Evolutionary conservation across 768 basidiomycete genomes (phyloP).

Genomic region (Lactarius indigo): DNA sequence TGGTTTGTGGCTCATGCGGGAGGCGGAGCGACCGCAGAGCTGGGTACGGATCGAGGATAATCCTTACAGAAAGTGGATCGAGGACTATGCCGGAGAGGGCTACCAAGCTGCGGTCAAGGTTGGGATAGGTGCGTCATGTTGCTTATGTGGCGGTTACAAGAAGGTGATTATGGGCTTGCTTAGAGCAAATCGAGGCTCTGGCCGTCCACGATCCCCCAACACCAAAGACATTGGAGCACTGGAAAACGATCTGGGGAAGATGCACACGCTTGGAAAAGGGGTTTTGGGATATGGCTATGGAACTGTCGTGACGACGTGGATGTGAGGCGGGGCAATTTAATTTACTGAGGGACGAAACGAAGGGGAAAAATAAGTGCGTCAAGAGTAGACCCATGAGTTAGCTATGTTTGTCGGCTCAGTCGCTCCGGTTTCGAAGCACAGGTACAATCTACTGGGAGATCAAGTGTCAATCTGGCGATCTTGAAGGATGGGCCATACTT

Average conservation of each 20-base stretch:
- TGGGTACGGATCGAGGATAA: slow-evolving; percentile 66
- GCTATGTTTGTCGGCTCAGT: neutral
- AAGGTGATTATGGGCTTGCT: slow-evolving; percentile 7
- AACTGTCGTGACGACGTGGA: slow-evolving; percentile 15
- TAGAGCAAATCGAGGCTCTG: slow-evolving; percentile 71
- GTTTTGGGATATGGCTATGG: slow-evolving; percentile 80
- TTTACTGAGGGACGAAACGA: neutral
- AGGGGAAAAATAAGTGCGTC: neutral
- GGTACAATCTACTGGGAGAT: too few relatives aligned
- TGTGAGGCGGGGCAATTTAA: neutral
- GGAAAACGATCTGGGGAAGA: slow-evolving; percentile 68
- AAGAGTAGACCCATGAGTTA: neutral
- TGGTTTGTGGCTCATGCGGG: slow-evolving; percentile 73
- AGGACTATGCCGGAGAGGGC: slow-evolving; percentile 69
- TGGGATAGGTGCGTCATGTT: slow-evolving; percentile 59
- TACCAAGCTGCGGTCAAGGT: slow-evolving; percentile 70
- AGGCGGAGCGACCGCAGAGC: slow-evolving; percentile 42
- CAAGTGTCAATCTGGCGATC: too few relatives aligned
- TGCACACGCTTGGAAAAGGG: slow-evolving; percentile 75
- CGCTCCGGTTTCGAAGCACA: neutral
- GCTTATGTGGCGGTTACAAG: slow-evolving; percentile 2
- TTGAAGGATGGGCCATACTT: too few relatives aligned
- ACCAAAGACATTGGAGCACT: slow-evolving; percentile 52
- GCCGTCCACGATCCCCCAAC: slow-evolving; percentile 65
- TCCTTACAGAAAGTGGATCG: slow-evolving; percentile 71